Base-by-base conservation (phyloP, 495 filamentous ascomycete genomes). In the Talaromyces trachyspermus region DNA sequence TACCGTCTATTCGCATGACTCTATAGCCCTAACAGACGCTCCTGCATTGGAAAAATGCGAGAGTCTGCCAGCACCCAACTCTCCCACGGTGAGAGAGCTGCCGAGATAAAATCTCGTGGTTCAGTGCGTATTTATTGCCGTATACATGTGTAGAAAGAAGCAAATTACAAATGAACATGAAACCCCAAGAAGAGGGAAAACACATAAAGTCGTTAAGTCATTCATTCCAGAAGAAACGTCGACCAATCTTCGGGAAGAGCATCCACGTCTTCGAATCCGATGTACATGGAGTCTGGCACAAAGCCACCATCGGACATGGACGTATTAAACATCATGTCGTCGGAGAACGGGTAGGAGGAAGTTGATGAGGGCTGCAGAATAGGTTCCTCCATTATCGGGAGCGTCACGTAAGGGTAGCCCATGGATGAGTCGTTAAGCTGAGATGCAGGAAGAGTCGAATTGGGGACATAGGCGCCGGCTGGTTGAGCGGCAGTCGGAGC, bases 171-270 rank as follows among this genome's bases (percentile, higher is more conserved):
- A 14, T n/a, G 25, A 39, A 18, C 19, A 33, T 22, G 22, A 48
- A 45, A 10, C n/a, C 24, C 9, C 17, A 8, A 43, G 24, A 30
- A 23, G 10, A 39, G 26, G 39, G 22, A 38, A n/a, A 25, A 17
- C 3, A 39, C 17, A 39, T 6, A 35, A 46, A 35, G 2, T 2
- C 7, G 2, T 9, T 5, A 35, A 26, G 22, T 49, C 39, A 49
- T 12, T 41, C 20, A 18, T 22, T 36, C 48, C 36, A 49, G 40
- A 49, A 49, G n/a, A 27, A 43, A 44, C 11, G 38, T 43, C 17
- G 48, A 49, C 48, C 48, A 49, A 32, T 49, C 48, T 33, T 49
- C 48, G 2, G 48, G 48, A 20, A 49, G 48, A 43, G 24, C 40
- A 32, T 49, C 48, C 38, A 49, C 26, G 36, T 49, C 48, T 43